phyloP scores from a whole-genome alignment of 805 yeast species.

The Scheffersomyces lignosus region DNA sequence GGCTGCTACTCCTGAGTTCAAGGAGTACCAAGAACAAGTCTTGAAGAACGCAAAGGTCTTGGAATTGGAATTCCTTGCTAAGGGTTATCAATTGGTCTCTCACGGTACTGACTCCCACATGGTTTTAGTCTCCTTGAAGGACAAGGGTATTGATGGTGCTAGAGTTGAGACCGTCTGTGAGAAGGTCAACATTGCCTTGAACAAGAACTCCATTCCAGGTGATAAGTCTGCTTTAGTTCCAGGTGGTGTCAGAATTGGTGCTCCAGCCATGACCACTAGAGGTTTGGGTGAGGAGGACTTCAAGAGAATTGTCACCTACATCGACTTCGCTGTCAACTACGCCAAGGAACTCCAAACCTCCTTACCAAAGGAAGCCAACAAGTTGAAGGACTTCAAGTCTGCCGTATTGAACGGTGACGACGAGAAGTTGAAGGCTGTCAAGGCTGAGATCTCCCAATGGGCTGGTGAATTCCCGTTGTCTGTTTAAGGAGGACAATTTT shows the following conservation, averaged over 20 bases:
- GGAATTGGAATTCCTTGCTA: slow-evolving; percentile 61
- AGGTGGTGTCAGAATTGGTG: slow-evolving; percentile 94
- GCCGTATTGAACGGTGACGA: slow-evolving; percentile 70
- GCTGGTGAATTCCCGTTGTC: slow-evolving; percentile 79
- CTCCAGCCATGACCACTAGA: slow-evolving; percentile 98
- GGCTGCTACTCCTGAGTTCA: slow-evolving; percentile 85
- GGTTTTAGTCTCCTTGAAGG: slow-evolving; percentile 79
- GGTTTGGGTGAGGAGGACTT: slow-evolving; percentile 83
- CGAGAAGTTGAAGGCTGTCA: slow-evolving; percentile 59
- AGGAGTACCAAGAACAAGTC: slow-evolving; percentile 79
- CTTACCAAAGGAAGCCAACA: slow-evolving; percentile 91
- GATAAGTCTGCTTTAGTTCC: slow-evolving; percentile 95
- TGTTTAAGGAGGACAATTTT: slow-evolving; percentile 19
- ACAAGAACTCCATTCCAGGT: slow-evolving; percentile 95
- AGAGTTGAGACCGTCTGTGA: slow-evolving; percentile 90
- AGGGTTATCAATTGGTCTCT: slow-evolving; percentile 79
- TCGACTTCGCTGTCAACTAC: slow-evolving; percentile 75
- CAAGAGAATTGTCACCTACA: slow-evolving; percentile 73
- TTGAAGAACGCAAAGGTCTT: slow-evolving; percentile 78
- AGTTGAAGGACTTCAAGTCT: slow-evolving; percentile 93
- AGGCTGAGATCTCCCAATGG: slow-evolving; percentile 84
- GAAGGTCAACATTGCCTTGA: slow-evolving; percentile 88
- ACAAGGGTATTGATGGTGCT: slow-evolving; percentile 88
- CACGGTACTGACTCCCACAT: slow-evolving; percentile 95
- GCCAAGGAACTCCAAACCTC: slow-evolving; percentile 74